Percentiles rank a stretch among this genome's conserved stretches.
Evolutionary conservation across 1,284 basidiomycete genomes (phyloP).

Genomic region (Xanthoconium separans): DNA sequence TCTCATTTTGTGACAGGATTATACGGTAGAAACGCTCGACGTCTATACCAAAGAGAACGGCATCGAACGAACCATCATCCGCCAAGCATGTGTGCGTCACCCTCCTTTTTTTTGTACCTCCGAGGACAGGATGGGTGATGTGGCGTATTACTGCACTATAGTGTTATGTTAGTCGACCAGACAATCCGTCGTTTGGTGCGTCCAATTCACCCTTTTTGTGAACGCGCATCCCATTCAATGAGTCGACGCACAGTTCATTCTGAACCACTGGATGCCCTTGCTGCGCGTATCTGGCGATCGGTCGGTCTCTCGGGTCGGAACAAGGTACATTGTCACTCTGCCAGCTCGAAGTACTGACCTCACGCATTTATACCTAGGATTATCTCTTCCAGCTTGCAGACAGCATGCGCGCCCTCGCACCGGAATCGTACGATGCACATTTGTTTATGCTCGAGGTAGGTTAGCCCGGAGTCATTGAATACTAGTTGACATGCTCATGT

Average conservation of each 20-base stretch:
- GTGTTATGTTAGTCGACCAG: constrained; percentile 61
- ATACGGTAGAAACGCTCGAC: constrained; percentile 49
- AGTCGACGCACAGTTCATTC: constrained; percentile 57
- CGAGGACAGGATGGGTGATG: not conserved
- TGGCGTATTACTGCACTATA: constrained; percentile 9
- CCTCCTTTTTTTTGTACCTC: not conserved
- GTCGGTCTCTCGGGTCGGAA: constrained; percentile 81
- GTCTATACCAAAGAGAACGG: constrained; percentile 47
- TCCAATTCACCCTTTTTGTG: not conserved
- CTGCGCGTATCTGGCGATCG: constrained; percentile 67
- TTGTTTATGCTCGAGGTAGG: constrained; percentile 69
- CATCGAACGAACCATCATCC: constrained; percentile 42
- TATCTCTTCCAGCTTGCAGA: constrained; percentile 75
- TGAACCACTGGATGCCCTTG: constrained; percentile 66
- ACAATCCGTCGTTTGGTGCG: constrained; percentile 62
- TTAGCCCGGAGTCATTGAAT: not conserved
- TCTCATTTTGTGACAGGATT: constrained; percentile 40
- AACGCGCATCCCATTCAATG: not conserved
- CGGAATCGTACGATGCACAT: constrained; percentile 74
- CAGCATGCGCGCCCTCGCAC: constrained; percentile 66
- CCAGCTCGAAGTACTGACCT: no score
- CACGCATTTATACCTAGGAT: constrained; percentile 44
- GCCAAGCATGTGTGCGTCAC: constrained; percentile 31
- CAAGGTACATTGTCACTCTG: constrained; percentile 47
- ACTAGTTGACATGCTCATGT: not conserved